Evolutionary conservation across 2,329 filamentous ascomycete genomes (phyloP).

Genomic region (Parascedosporium putredinis): DNA sequence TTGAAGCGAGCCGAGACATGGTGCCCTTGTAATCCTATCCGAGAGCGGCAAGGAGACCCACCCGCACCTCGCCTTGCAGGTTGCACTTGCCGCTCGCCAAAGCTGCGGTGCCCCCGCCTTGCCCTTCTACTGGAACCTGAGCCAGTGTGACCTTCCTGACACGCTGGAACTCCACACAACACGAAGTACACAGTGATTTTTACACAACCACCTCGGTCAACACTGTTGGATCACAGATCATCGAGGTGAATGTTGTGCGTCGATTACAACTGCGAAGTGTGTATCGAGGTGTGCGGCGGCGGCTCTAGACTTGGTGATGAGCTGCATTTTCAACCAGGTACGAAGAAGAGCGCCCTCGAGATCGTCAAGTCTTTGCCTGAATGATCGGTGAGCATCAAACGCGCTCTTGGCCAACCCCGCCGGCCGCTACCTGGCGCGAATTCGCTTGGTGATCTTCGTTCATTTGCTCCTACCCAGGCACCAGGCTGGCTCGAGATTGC

Average conservation of each 20-base stretch:
- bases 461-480: background rate
- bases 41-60: background rate
- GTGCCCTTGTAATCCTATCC: background rate
- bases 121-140: no score
- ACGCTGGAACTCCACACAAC: no score
- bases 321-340: background rate
- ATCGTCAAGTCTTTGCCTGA: background rate
- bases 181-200: background rate
- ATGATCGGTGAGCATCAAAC: constrained; percentile 1
- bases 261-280: no score
- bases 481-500: no score
- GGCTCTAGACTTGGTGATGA: no score
- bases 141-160: no score
- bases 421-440: background rate
- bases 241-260: no score
- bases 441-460: background rate
- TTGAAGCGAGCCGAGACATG: constrained; percentile 6
- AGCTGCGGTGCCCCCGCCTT: no score
- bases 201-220: background rate
- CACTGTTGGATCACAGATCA: no score
- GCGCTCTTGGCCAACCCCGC: background rate
- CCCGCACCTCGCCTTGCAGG: background rate
- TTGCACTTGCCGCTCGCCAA: background rate
- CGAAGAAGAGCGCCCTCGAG: background rate
- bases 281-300: no score